phyloP scores from a whole-genome alignment of 148 eudicot species.

The Suaeda aralocaspica region DNA sequence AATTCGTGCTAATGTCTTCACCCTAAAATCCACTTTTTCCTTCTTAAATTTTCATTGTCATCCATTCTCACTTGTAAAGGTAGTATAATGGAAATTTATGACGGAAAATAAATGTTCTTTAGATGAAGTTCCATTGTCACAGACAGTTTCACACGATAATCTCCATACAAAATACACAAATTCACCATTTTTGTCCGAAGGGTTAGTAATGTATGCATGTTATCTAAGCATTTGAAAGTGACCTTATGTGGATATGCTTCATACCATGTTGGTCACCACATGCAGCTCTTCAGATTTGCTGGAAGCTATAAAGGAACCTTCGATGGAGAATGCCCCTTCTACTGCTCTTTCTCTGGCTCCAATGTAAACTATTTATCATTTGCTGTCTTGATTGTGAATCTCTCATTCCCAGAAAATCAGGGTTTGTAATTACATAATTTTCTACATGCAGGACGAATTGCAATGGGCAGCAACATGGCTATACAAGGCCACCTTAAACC shows the following conservation, averaged over 20 bases:
- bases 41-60: too few species aligned
- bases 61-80: too few species aligned
- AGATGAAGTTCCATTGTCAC: neutral
- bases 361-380: slow-evolving; percentile 33
- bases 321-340: slow-evolving; percentile 88
- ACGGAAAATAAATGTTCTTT: too few species aligned
- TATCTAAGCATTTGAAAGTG: neutral
- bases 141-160: too few species aligned
- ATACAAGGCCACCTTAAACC: slow-evolving; percentile 46
- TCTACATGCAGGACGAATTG: slow-evolving; percentile 61
- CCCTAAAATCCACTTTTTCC: too few species aligned
- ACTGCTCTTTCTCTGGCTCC: slow-evolving; percentile 80
- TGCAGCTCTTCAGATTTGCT: slow-evolving; percentile 72
- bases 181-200: too few species aligned
- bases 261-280: neutral
- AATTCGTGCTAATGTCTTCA: too few species aligned
- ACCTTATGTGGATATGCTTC: neutral
- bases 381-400: neutral
- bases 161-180: too few species aligned
- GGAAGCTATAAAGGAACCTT: slow-evolving; percentile 50
- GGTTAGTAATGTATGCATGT: neutral
- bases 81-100: too few species aligned
- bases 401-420: slow-evolving; percentile 8
- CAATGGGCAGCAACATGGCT: slow-evolving; percentile 97
- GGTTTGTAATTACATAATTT: neutral